Evolutionary conservation across 371 early-diverging fungal species (phyloP).

Genomic region (Mucor sp.): DNA sequence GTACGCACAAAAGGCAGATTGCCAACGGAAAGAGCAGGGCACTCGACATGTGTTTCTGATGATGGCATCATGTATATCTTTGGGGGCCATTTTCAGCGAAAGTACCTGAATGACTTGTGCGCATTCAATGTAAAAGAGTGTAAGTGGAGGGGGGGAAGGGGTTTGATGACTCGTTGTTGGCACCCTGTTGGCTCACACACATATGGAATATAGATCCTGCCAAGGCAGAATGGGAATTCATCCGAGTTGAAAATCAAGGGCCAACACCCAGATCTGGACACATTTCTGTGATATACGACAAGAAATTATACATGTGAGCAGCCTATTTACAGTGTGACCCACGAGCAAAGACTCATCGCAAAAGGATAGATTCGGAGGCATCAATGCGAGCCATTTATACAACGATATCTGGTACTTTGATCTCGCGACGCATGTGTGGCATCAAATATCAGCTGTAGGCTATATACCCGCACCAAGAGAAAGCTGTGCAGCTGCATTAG

Average conservation of each 20-base stretch:
- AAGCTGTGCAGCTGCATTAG: slow-evolving; percentile 58
- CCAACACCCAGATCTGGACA: slow-evolving; percentile 57
- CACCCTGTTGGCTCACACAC: not conserved
- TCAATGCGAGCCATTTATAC: slow-evolving; percentile 57
- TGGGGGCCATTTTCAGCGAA: slow-evolving; percentile 62
- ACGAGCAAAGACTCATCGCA: not conserved
- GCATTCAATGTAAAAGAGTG: slow-evolving; percentile 61
- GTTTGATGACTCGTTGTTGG: not conserved
- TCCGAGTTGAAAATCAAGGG: slow-evolving; percentile 36
- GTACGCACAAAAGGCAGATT: slow-evolving; percentile 52
- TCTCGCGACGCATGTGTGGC: slow-evolving; percentile 52
- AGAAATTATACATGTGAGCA: slow-evolving; percentile 54
- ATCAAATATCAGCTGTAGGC: slow-evolving; percentile 60
- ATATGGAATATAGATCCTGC: slow-evolving; percentile 28
- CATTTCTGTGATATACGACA: slow-evolving; percentile 43
- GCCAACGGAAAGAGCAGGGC: slow-evolving; percentile 63
- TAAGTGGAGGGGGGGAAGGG: too few species aligned
- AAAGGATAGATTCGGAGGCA: slow-evolving; percentile 63
- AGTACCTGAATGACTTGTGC: slow-evolving; percentile 63
- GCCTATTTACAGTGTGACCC: not conserved
- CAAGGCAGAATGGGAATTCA: slow-evolving; percentile 47
- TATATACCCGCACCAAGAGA: slow-evolving; percentile 64
- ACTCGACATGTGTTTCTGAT: slow-evolving; percentile 57
- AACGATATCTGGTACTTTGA: slow-evolving; percentile 74
- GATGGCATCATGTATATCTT: slow-evolving; percentile 61